Conservation (phyloP, 352 stramenopile genomes). For the Thalassiosira allenii region DNA sequence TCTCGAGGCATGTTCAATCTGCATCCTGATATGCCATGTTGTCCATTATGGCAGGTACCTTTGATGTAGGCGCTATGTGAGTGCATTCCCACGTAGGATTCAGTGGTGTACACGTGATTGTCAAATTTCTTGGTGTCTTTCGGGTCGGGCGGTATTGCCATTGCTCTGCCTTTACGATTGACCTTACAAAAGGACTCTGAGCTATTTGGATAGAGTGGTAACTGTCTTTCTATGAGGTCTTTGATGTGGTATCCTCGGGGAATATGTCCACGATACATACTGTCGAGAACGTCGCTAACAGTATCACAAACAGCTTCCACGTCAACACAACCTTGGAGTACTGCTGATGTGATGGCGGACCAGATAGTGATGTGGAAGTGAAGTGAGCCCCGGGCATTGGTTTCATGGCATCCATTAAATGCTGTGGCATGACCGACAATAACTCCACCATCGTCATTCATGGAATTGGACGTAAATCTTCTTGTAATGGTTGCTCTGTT, state of each 20-base stretch:
- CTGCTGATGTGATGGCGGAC: conserved; percentile 5
- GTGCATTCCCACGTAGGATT: conserved; percentile 25
- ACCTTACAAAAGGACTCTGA: conserved; percentile 2
- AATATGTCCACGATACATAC: conserved; percentile 27
- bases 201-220: conserved; percentile 27
- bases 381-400: not conserved
- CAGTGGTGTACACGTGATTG: conserved; percentile 12
- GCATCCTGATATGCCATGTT: conserved; percentile 28
- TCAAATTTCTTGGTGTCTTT: conserved; percentile 13
- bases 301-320: conserved; percentile 28
- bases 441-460: conserved; percentile 9
- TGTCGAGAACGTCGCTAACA: conserved; percentile 29
- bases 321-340: conserved; percentile 20
- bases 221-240: conserved; percentile 43
- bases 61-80: not conserved
- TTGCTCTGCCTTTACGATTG: conserved; percentile 3
- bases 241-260: conserved; percentile 38
- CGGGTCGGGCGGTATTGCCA: conserved; percentile 33
- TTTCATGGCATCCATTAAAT: conserved; percentile 21
- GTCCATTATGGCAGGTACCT: conserved; percentile 32
- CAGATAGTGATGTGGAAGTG: conserved; percentile 21
- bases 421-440: conserved; percentile 17
- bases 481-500: conserved; percentile 1
- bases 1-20: conserved; percentile 24
- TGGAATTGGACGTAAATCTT: conserved; percentile 17